A percentile compares a stretch with the other conserved stretches of the same genome.
phyloP scores from a whole-genome alignment of 2,329 filamentous ascomycete genomes.

The Arthrinium phaeospermum region DNA sequence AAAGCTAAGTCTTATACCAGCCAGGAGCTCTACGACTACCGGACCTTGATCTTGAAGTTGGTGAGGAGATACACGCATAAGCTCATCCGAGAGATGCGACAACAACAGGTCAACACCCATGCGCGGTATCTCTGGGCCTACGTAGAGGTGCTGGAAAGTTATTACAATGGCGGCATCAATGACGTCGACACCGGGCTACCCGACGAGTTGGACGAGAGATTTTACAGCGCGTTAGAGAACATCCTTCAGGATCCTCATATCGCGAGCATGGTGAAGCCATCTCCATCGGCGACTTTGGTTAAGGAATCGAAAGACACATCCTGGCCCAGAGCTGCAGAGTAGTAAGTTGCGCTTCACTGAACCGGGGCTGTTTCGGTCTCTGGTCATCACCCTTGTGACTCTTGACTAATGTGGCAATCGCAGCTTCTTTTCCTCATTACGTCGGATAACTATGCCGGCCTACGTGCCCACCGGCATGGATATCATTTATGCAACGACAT shows the following conservation, averaged over 20 bases:
- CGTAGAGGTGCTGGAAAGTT: conserved; percentile 19
- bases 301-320: background rate
- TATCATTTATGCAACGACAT: conserved; percentile 19
- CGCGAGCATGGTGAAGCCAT: conserved; percentile 15
- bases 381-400: too few relatives aligned
- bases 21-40: conserved; percentile 18
- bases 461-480: conserved; percentile 20
- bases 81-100: conserved; percentile 18
- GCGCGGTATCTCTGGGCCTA: conserved; percentile 21
- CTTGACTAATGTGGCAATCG: background rate
- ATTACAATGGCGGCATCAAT: background rate
- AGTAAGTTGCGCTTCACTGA: background rate
- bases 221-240: conserved; percentile 15
- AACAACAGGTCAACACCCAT: conserved; percentile 10
- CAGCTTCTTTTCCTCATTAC: conserved; percentile 20
- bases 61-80: conserved; percentile 12
- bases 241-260: conserved; percentile 19
- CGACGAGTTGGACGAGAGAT: conserved; percentile 19
- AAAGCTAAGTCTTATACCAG: background rate
- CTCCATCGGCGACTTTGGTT: background rate
- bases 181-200: conserved; percentile 3
- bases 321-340: conserved; percentile 19
- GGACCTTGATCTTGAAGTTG: conserved; percentile 10
- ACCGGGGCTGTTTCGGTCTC: too few relatives aligned
- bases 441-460: conserved; percentile 14